These are phyloP conservation scores for Barbatosphaeria neglecta DNA, from an alignment of 495 filamentous ascomycete species.

Conservation along the genomic window DNA sequence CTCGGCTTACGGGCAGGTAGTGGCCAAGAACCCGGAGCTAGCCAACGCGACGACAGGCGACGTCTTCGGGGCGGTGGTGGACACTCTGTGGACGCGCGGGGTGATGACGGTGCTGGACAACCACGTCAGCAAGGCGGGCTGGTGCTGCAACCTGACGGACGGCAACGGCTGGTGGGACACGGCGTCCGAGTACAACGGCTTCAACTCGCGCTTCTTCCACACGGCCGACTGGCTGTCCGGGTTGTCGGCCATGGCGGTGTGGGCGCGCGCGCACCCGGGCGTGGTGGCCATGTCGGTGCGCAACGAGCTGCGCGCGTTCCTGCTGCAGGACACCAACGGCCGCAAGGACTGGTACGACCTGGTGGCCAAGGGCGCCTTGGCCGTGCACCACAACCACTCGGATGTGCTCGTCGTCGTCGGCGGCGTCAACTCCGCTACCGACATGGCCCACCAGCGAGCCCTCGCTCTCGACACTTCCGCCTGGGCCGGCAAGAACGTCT, in stretches of 20 bases:
- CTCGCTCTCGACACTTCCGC: conserved; percentile 25
- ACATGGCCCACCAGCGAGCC: conserved; percentile 28
- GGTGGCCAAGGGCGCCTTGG: conserved; percentile 24
- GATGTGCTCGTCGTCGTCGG: conserved; percentile 34
- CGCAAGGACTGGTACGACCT: conserved; percentile 34
- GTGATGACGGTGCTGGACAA: conserved; percentile 41
- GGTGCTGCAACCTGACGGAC: conserved; percentile 39
- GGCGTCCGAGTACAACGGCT: conserved; percentile 28
- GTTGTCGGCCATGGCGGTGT: conserved; percentile 27
- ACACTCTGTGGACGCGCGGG: conserved; percentile 22
- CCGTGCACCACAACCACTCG: conserved; percentile 31
- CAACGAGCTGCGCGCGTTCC: conserved; percentile 36
- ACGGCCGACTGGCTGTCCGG: conserved; percentile 32
- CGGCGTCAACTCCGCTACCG: conserved; percentile 30
- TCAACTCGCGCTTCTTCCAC: conserved; percentile 35
- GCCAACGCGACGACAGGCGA: conserved; percentile 20
- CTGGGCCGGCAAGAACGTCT: conserved; percentile 35
- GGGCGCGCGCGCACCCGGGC: conserved; percentile 23
- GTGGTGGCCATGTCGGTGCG: conserved; percentile 36
- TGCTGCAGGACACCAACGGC: conserved; percentile 26
- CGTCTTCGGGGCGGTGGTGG: conserved; percentile 28
- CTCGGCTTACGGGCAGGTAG: conserved; percentile 19
- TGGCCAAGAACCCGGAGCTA: conserved; percentile 30
- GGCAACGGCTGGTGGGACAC: conserved; percentile 44
- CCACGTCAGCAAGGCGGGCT: conserved; percentile 35